Percentiles rank a stretch among this genome's conserved stretches.
These are phyloP conservation scores for Speleostelium caveatum DNA, from an alignment of 78 protist species.

Conservation along the genomic window DNA sequence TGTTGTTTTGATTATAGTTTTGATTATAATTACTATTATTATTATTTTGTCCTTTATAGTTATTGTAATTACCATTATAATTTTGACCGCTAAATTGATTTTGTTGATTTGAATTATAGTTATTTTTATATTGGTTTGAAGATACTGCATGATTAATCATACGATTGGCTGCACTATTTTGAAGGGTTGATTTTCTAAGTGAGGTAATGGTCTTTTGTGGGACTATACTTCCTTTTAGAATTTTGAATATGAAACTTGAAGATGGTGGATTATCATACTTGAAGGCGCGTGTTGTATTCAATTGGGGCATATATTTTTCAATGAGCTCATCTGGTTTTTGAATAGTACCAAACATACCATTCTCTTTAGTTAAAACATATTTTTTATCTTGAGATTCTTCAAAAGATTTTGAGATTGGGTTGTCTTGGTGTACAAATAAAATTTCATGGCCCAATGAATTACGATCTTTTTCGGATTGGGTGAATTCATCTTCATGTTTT, in stretches of 20 bases:
- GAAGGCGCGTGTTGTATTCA: not conserved
- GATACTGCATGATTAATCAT: conserved; percentile 35
- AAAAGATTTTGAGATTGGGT: not conserved
- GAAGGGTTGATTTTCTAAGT: not conserved
- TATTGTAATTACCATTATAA: conserved; percentile 8
- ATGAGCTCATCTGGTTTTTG: not conserved
- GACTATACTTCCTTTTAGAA: not conserved
- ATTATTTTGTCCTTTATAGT: not conserved
- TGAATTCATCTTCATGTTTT: not conserved
- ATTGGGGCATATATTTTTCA: conserved; percentile 18
- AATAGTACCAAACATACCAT: conserved; percentile 1
- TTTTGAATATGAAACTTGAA: conserved; percentile 9
- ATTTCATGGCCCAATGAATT: conserved; percentile 52
- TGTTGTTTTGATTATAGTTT: conserved; percentile 2
- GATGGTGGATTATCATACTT: conserved; percentile 19
- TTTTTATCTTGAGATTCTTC: not conserved
- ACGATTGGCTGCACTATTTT: conserved; percentile 63
- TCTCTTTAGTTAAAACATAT: not conserved
- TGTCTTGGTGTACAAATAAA: conserved; percentile 15
- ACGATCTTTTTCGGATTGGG: conserved; percentile 60
- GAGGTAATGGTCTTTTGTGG: conserved; percentile 1
- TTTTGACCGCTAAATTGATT: not conserved
- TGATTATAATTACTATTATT: conserved; percentile 20
- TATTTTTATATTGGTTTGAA: conserved; percentile 55
- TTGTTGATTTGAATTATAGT: not conserved